Conservation (phyloP, 179 eudicot species). For the Drosera spatulata region DNA sequence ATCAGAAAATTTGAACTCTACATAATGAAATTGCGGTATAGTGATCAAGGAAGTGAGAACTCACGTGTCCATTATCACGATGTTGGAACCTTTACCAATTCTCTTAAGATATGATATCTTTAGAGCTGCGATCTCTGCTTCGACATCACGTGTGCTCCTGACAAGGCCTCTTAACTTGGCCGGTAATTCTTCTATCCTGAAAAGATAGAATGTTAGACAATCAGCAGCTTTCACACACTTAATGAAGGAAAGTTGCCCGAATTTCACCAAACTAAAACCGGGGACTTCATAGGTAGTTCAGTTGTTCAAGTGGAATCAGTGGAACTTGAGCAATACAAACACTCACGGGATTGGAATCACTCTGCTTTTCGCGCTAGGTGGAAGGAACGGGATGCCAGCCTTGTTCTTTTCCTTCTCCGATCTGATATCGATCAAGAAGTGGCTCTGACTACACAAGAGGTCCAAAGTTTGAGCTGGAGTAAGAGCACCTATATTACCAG, state of each 20-base stretch:
- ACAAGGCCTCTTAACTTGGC: slow-evolving; percentile 59
- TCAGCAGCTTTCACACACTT: background rate
- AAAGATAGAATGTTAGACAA: background rate
- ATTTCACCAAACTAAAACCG: too few species aligned
- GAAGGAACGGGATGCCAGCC: slow-evolving; percentile 86
- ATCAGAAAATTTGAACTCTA: too few species aligned
- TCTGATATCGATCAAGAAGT: slow-evolving; percentile 68
- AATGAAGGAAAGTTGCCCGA: too few species aligned
- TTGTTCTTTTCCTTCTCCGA: slow-evolving; percentile 89
- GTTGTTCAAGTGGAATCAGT: too few species aligned
- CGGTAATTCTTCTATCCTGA: slow-evolving; percentile 82
- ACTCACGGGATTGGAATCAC: slow-evolving; percentile 82
- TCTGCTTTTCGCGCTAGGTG: slow-evolving; percentile 69
- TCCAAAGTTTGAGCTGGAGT: slow-evolving; percentile 91
- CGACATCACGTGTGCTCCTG: slow-evolving; percentile 58
- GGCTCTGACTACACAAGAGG: slow-evolving; percentile 52
- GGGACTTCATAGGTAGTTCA: too few species aligned
- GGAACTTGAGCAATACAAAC: background rate
- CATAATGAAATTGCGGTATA: too few species aligned
- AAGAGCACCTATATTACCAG: slow-evolving; percentile 41
- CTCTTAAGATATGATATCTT: slow-evolving; percentile 86
- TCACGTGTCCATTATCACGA: slow-evolving; percentile 92
- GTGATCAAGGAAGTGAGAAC: slow-evolving; percentile 13
- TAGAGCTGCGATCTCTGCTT: slow-evolving; percentile 78
- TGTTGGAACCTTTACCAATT: slow-evolving; percentile 59